Evolutionary conservation across 352 stramenopile genomes (phyloP), one percentile per base, ranked within the genome.

Genomic region (Saprolegnia parasitica): DNA sequence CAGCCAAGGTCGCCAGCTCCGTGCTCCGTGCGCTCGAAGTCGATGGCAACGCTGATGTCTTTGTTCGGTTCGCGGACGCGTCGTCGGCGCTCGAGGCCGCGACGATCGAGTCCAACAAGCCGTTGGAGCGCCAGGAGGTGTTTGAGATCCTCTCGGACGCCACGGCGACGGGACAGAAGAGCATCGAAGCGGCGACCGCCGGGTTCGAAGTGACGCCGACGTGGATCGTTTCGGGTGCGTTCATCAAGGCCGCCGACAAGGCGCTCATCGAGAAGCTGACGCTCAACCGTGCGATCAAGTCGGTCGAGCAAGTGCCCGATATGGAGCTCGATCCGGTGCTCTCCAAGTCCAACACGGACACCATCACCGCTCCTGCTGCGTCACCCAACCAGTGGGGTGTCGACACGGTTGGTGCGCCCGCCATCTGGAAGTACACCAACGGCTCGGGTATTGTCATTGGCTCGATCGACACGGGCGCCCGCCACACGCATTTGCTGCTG

Each of bases 401-500:
- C 5, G 77, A 84, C 29, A 71, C 73, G 11, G 77, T 88, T n/a
- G 71, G 78, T 11, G 77, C 76, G 16, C 47, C 79, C 5, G 70
- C 76, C 0, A 73, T 71, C 4, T 88, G 80, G 80, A 73, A 75
- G 29, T 68, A 74, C 13, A 74, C 75, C 0, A 77, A 77, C 55
- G 81, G 79, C 21, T 71, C 62, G 9, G 77, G 73, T 24, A 68
- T 84, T 9, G 74, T 81, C 39, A 75, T 88, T 5, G 81, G 71
- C 1, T 75, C 56, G 9, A 84, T 86, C 11, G 81, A 88, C 71
- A 81, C 73, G 0, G 81, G 81, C 8, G 79, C 80, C 15, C 64
- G 76, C 11, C 65, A 52, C 1, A 81, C 78, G 0, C 81, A 88
- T 49, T 52, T 67, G 21, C 68, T 76, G 0, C 56, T 88, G 0